Base-by-base conservation (phyloP, 352 stramenopile genomes). In the Pythium rishiriense region DNA sequence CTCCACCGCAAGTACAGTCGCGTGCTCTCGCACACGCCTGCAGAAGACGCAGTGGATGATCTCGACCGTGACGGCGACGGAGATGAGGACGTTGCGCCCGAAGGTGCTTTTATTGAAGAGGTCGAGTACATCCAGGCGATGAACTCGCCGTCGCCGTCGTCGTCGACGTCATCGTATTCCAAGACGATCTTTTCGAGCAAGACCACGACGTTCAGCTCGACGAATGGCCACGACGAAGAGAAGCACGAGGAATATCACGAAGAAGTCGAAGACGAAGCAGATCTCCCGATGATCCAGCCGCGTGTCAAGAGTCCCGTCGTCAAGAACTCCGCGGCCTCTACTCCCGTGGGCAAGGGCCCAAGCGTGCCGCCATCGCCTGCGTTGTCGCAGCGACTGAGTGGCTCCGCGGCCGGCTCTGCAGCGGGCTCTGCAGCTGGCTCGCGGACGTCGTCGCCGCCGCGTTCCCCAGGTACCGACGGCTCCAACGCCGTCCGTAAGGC, bases 1-100 rank as follows among this genome's bases (percentile, higher is more conserved):
- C 60, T 94, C 52, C 81, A 93, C 50, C 75, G 81, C 56, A 94
- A 94, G 64, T 94, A 94, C 70, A 88, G 88, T 45, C 56, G 56
- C 35, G 76, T 78, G 15, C 50, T 91, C 29, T 83, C 80, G 29
- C 63, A 70, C 62, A 57, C 52, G 46, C 15, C 56, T 0, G 63
- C 48, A 14, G 67, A 74, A n/a, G 62, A 58, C 15, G 62, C 52
- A 0, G 67, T 68, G 8, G 62, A 67, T 24, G 62, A 79, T n/a
- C 49, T 90, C 26, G 78, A 92, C 43, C 72, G 83, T 68, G 66
- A 88, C 48, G 78, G 79, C 55, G 57, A 78, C 47, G 64, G 64
- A n/a, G 72, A 71, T n/a, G 78, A 85, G 51, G 76, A 81, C 12
- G 64, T 68, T 1, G n/a, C 56, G 12, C 45, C 43, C 12, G 66